Evolutionary conservation across 345 rosid genomes (phyloP).

Genomic region (Eucalyptus tenuipes): DNA sequence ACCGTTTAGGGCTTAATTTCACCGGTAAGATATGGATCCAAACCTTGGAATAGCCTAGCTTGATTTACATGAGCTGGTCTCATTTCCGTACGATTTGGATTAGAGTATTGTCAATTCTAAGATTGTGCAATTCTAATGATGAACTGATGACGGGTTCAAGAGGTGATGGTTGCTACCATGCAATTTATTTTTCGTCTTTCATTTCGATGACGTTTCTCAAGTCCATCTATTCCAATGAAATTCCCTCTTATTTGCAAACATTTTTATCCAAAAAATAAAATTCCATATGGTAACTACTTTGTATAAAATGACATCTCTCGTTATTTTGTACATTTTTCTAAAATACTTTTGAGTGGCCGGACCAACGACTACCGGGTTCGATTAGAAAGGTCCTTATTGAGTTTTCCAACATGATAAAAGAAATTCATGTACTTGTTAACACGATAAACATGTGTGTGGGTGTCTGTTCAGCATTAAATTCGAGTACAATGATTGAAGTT

Average conservation of each 20-base stretch:
- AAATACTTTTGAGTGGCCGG: neutral
- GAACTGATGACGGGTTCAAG: neutral
- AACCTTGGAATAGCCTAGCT: neutral
- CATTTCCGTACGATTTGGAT: neutral
- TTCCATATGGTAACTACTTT: neutral
- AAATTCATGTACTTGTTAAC: neutral
- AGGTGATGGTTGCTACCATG: neutral
- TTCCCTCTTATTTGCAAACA: too few species aligned
- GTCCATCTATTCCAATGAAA: too few species aligned
- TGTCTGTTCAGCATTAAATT: neutral
- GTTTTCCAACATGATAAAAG: neutral
- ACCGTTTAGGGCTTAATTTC: neutral
- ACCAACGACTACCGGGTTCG: neutral
- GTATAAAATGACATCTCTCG: neutral
- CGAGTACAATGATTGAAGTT: fast-evolving
- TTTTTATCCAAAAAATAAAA: neutral
- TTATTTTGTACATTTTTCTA: neutral
- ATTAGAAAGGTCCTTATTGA: neutral
- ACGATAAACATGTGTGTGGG: neutral
- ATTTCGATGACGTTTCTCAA: neutral
- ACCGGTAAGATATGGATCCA: neutral
- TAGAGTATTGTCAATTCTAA: too few species aligned
- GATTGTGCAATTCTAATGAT: neutral
- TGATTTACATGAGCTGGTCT: neutral
- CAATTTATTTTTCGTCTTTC: neutral